phyloP scores from a whole-genome alignment of 441 rosid species.

The Corymbia calophylla region DNA sequence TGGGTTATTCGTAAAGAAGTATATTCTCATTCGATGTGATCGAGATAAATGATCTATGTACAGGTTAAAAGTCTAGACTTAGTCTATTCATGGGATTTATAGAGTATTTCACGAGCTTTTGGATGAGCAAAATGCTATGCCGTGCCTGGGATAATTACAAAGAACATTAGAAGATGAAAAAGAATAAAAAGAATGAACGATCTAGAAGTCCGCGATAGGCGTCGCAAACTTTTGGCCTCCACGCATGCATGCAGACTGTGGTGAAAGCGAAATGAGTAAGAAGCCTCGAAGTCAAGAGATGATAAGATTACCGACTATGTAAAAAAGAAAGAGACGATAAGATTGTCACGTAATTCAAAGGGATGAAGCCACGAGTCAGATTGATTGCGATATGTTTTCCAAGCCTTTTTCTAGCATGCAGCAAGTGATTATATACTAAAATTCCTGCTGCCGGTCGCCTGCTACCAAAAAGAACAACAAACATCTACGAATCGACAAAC shows the following conservation, averaged over 20 bases:
- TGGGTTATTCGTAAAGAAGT: neutral
- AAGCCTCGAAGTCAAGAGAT: neutral
- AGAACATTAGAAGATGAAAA: neutral
- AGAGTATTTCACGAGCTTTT: rapidly evolving
- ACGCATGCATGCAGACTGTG: neutral
- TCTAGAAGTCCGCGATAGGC: neutral
- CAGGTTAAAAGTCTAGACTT: neutral
- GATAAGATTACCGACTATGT: neutral
- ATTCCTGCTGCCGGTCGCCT: neutral
- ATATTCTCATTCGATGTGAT: rapidly evolving
- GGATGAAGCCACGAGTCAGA: neutral
- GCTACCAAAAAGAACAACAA: neutral
- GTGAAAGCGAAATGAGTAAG: neutral
- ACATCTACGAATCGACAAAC: neutral
- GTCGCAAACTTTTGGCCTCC: neutral
- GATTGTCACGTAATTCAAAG: neutral
- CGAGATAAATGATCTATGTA: neutral
- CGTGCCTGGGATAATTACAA: neutral
- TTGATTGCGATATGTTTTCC: neutral
- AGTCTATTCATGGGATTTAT: neutral
- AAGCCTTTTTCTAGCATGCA: neutral
- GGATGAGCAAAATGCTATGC: neutral
- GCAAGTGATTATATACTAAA: neutral
- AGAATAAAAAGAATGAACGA: rapidly evolving
- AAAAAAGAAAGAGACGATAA: neutral